These are phyloP conservation scores for Hemisphaericaspora lyxosophila DNA, from an alignment of 1,139 yeast genomes.

Conservation along the genomic window DNA sequence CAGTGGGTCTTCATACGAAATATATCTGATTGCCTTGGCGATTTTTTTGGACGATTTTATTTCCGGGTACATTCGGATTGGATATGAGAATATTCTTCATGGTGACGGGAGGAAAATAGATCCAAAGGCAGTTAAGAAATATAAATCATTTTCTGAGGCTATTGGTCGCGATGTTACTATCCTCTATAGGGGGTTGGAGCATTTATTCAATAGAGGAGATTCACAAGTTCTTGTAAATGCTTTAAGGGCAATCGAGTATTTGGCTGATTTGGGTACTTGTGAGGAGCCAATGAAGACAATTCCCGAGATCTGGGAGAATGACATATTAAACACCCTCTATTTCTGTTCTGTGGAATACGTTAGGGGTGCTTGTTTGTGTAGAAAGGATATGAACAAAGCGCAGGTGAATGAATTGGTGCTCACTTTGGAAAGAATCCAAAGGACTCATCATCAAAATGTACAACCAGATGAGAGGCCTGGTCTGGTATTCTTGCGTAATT, in stretches of 20 bases:
- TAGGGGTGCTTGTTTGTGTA: slow-evolving; percentile 47
- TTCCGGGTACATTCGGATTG: slow-evolving; percentile 45
- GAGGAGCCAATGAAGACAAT: slow-evolving; percentile 49
- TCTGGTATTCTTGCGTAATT: too few species aligned
- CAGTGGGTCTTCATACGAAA: slow-evolving; percentile 46
- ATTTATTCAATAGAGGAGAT: slow-evolving; percentile 47
- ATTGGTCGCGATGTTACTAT: slow-evolving; percentile 61
- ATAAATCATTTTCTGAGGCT: slow-evolving; percentile 42
- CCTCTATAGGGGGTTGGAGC: slow-evolving; percentile 61
- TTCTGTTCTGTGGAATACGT: slow-evolving; percentile 70
- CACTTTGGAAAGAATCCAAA: slow-evolving; percentile 32
- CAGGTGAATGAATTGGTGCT: slow-evolving; percentile 31
- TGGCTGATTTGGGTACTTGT: slow-evolving; percentile 66
- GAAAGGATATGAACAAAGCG: slow-evolving; percentile 44
- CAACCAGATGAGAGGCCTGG: too few species aligned
- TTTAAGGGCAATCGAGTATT: slow-evolving; percentile 60
- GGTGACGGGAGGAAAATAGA: slow-evolving; percentile 57
- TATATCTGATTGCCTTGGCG: slow-evolving; percentile 46
- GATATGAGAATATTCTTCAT: slow-evolving; percentile 45
- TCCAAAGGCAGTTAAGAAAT: slow-evolving; percentile 51
- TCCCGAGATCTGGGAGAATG: slow-evolving; percentile 57
- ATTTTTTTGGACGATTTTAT: slow-evolving; percentile 44
- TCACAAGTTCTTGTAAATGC: slow-evolving; percentile 55
- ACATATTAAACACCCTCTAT: slow-evolving; percentile 57
- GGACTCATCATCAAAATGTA: slow-evolving; percentile 32